Evolutionary conservation across 225 moss, liverwort and hornwort species (phyloP).

Genomic region (Polytrichum commune): DNA sequence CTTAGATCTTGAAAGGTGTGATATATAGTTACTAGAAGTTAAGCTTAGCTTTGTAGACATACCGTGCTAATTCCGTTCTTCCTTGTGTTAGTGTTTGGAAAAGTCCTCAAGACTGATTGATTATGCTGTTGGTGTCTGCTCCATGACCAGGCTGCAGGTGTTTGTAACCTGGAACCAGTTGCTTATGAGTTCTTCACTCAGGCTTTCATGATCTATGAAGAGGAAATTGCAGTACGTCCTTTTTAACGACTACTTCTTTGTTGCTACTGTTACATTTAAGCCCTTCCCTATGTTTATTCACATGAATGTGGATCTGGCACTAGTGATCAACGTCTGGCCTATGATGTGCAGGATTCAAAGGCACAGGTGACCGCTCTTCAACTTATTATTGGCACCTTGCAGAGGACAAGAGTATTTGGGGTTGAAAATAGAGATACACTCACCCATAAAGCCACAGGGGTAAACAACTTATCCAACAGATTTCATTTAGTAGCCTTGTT

Average conservation of each 20-base stretch:
- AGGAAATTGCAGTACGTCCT: conserved; percentile 81
- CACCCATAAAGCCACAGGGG: conserved; percentile 97
- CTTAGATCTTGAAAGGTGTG: no score
- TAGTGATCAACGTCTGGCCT: no score
- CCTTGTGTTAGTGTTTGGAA: no score
- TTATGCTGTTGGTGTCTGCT: no score
- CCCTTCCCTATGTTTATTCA: no score
- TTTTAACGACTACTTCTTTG: background rate
- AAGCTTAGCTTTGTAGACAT: no score
- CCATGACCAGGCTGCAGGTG: conserved; percentile 69
- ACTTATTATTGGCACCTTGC: conserved; percentile 85
- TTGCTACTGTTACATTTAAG: no score
- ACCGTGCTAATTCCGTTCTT: no score
- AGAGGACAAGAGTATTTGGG: conserved; percentile 90
- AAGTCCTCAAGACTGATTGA: no score
- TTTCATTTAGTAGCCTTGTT: background rate
- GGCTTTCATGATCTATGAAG: conserved; percentile 95
- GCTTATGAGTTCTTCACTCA: conserved; percentile 99
- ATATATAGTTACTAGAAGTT: no score
- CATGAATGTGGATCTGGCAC: no score
- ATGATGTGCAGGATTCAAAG: conserved; percentile 51
- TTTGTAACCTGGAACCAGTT: conserved; percentile 87
- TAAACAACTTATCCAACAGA: conserved; percentile 26
- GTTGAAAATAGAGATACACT: conserved; percentile 98
- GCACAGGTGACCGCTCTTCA: conserved; percentile 72